Evolutionary conservation across 2,329 filamentous ascomycete species (phyloP), one percentile per base, ranked within the genome.

Genomic region (Dactylonectria estremocensis): DNA sequence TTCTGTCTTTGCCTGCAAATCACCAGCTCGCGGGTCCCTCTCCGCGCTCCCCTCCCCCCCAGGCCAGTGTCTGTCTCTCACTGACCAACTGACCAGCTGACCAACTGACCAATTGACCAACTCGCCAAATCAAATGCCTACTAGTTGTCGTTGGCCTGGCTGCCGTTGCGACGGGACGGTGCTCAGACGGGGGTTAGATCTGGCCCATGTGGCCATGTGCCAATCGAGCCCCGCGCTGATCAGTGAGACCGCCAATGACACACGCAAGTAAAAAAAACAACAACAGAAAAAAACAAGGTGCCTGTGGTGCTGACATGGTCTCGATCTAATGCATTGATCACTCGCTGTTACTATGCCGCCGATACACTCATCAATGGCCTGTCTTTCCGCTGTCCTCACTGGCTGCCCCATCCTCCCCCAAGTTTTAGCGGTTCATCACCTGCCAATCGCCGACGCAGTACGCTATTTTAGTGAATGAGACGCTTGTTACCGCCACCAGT

Each of bases 1-100:
- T 28, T 7, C 16, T 50, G 22, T 22, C n/a, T n/a, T 50, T 20
- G 48, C 11, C 48, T 50, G 48, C 24, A 50, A 50, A 50, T 31
- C 48, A 28, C 24, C 48, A 31, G 48, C 14, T 16, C 48, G 48
- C 48, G 24, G 48, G 48, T 31, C 48, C n/a, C 48, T 50, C 48
- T 50, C 48, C 48, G 48, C 48, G 45, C 10, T 48, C 45, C 8
- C 45, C 45, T 20, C 8, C 46, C 46, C 46, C 46, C 24, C 24
- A 5, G 24, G 24, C 24, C 2, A 49, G 14, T 5, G 45, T 13
- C 45, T 20, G 45, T 5, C 45, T 22, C 24, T 28, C 24, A 28
- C 24, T 28, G 24, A 28, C 24, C 24, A 28, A 28, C 7, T 28
- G 4, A 7, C 24, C 24, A 28, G n/a, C n/a, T n/a, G n/a, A n/a